Conservation (phyloP, 345 rosid species). For the Heritiera littoralis region DNA sequence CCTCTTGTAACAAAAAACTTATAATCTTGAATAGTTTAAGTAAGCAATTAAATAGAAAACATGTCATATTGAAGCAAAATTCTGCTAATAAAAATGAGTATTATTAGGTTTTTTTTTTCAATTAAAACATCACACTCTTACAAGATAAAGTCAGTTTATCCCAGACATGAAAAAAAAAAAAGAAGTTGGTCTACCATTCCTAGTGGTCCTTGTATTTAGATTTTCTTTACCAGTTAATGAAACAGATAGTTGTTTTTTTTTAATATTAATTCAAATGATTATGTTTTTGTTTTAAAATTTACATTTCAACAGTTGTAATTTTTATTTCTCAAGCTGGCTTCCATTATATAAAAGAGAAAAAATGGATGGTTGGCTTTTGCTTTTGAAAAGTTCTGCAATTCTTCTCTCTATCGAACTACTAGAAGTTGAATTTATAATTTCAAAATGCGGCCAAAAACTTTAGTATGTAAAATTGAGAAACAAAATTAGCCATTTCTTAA, state of each 20-base stretch:
- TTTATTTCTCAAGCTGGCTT: no score
- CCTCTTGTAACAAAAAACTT: neutral
- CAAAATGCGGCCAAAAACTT: neutral
- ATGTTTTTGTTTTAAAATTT: no score
- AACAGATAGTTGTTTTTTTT: neutral
- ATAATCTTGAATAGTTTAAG: neutral
- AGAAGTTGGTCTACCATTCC: neutral
- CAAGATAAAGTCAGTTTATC: neutral
- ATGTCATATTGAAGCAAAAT: neutral
- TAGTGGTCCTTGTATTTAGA: constrained; percentile 13
- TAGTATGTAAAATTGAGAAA: no score
- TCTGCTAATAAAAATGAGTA: neutral
- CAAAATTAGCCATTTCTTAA: neutral
- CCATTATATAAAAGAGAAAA: no score
- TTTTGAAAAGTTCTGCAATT: neutral
- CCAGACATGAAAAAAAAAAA: neutral
- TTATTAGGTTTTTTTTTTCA: neutral
- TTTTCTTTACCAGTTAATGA: neutral
- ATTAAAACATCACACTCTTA: neutral
- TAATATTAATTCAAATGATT: no score
- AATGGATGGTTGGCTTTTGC: neutral
- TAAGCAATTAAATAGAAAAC: neutral
- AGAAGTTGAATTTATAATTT: neutral
- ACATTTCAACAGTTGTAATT: no score
- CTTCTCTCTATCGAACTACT: neutral